Conservation (phyloP, 1,284 basidiomycete species). For the Ceratobasidium sp. region DNA sequence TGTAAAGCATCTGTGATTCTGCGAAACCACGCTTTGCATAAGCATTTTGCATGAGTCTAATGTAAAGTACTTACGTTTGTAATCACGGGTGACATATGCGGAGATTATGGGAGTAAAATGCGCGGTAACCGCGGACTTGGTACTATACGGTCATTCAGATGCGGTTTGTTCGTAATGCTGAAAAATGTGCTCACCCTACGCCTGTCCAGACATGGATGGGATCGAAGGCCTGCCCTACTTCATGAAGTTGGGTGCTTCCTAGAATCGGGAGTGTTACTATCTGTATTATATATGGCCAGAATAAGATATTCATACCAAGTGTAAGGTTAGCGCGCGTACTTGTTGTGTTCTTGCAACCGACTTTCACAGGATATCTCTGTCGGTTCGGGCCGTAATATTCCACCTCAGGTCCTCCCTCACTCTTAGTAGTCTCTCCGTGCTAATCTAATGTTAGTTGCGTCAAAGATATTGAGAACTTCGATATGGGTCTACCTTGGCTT, state of each 20-base stretch:
- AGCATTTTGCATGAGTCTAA: neutral
- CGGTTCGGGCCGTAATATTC: neutral
- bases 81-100: constrained; percentile 22
- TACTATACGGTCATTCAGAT: neutral
- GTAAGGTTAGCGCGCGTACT: constrained; percentile 1
- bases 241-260: constrained; percentile 6
- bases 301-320: neutral
- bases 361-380: neutral
- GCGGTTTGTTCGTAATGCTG: too few species aligned
- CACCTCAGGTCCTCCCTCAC: neutral
- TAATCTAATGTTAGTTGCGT: neutral
- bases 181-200: constrained; percentile 16
- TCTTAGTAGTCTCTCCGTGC: neutral
- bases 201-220: constrained; percentile 20
- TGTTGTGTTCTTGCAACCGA: constrained; percentile 1
- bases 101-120: constrained; percentile 11
- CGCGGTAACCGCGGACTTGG: constrained; percentile 10
- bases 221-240: neutral
- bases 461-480: too few species aligned
- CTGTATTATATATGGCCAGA: neutral
- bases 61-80: neutral
- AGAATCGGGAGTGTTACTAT: neutral
- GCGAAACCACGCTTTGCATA: neutral
- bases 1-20: neutral
- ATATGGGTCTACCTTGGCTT: neutral